phyloP scores from a whole-genome alignment of 2,329 filamentous ascomycete genomes.

The Paraphoma sp. region DNA sequence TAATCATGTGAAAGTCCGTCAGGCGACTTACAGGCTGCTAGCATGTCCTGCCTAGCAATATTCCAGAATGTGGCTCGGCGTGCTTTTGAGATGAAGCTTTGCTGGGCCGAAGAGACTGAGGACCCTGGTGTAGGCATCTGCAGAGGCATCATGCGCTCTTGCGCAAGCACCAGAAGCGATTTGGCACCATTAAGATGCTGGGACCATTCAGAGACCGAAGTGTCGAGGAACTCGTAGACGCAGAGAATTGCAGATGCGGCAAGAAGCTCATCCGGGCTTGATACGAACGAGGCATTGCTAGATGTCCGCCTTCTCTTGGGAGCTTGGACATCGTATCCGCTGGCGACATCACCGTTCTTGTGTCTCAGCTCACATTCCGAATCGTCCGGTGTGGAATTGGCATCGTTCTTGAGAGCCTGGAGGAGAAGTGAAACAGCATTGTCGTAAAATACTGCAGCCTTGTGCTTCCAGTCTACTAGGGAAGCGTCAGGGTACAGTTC shows the following conservation, averaged over 20 bases:
- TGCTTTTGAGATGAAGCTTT: constrained; percentile 57
- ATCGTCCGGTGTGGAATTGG: constrained; percentile 37
- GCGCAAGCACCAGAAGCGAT: constrained; percentile 63
- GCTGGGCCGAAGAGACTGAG: constrained; percentile 29
- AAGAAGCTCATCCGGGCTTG: constrained; percentile 65
- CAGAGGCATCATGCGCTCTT: constrained; percentile 56
- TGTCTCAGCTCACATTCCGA: constrained; percentile 32
- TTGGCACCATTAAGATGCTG: constrained; percentile 71
- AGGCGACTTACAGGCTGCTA: constrained; percentile 62
- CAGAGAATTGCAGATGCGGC: constrained; percentile 71
- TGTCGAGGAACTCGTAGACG: constrained; percentile 72
- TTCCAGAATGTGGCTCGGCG: constrained; percentile 71
- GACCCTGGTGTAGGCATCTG: constrained; percentile 51
- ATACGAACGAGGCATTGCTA: constrained; percentile 48
- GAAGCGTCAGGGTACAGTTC: constrained; percentile 58
- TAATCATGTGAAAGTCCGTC: background rate
- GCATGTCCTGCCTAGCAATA: constrained; percentile 70
- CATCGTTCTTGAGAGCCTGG: constrained; percentile 44
- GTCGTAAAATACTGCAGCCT: constrained; percentile 67
- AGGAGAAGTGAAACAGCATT: constrained; percentile 59
- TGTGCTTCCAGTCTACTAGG: constrained; percentile 64
- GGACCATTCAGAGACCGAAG: constrained; percentile 67
- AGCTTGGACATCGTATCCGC: constrained; percentile 18
- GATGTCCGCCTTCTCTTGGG: constrained; percentile 52
- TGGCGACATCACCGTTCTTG: constrained; percentile 11